Conservation (phyloP, 2,329 filamentous ascomycete genomes). For the Phaeosphaeria sp. region DNA sequence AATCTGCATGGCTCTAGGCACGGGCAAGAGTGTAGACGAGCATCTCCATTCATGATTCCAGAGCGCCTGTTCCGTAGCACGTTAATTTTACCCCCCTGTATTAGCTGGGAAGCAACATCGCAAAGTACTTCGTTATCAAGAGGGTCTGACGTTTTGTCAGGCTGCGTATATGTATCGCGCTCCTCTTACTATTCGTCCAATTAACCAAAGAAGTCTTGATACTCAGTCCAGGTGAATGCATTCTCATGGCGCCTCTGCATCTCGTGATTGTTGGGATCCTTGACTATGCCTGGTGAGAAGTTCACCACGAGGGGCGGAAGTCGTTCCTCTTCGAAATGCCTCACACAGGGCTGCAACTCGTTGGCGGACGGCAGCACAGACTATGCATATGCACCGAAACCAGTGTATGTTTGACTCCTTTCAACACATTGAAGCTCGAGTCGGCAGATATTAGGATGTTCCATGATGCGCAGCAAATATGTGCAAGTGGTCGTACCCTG, state of each 20-base stretch:
- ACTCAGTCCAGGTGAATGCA: neutral
- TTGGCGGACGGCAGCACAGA: neutral
- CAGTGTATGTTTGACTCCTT: neutral
- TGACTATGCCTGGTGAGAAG: neutral
- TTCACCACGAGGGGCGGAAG: neutral
- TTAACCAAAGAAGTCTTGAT: neutral
- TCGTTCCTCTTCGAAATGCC: neutral
- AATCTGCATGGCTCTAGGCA: no score
- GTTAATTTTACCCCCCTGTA: no score
- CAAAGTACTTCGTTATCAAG: no score
- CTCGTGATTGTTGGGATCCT: neutral
- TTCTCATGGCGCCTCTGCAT: neutral
- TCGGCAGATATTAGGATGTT: neutral
- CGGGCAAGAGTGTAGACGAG: no score
- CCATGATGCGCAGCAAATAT: neutral
- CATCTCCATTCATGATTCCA: no score
- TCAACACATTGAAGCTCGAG: neutral
- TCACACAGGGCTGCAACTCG: neutral
- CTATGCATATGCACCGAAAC: neutral
- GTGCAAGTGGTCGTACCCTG: neutral
- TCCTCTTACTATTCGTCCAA: no score
- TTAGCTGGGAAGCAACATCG: no score
- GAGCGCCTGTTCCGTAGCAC: no score
- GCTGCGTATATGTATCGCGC: no score
- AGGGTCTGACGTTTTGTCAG: no score